Conservation (phyloP, 257 asterid genomes). For the Nicotiana paniculata region DNA sequence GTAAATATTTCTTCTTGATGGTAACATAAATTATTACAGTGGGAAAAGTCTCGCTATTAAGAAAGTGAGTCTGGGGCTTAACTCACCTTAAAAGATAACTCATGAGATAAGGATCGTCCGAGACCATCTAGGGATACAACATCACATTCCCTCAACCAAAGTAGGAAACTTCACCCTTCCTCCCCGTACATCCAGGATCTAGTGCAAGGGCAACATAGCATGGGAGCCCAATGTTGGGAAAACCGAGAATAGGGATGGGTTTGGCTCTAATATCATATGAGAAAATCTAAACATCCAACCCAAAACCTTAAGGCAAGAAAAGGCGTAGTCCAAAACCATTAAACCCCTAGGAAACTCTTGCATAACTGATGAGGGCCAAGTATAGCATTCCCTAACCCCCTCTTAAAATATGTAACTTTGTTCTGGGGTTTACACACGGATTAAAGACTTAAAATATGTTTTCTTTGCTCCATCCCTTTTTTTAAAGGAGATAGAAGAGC, state of each 20-base stretch:
- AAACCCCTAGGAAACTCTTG: not conserved
- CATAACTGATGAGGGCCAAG: not conserved
- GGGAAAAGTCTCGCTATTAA: not conserved
- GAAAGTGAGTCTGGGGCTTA: not conserved
- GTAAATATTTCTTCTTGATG: not conserved
- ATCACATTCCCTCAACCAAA: not conserved
- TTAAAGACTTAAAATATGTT: no score
- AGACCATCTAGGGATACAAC: not conserved
- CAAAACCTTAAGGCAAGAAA: not conserved
- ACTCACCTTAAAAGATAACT: not conserved
- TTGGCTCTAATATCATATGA: not conserved
- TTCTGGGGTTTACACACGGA: not conserved
- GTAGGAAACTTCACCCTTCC: not conserved
- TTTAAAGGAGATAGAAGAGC: not conserved
- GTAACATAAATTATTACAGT: not conserved
- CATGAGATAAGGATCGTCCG: not conserved
- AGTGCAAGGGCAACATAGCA: not conserved
- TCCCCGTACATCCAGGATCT: not conserved
- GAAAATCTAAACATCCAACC: not conserved
- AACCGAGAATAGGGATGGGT: not conserved
- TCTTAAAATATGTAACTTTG: not conserved
- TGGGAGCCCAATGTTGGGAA: not conserved
- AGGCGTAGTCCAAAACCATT: not conserved
- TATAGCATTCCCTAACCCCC: not conserved
- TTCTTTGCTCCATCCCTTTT: not conserved